Conservation (phyloP, 208 protist species). For the Trypanosoma cruzi region DNA sequence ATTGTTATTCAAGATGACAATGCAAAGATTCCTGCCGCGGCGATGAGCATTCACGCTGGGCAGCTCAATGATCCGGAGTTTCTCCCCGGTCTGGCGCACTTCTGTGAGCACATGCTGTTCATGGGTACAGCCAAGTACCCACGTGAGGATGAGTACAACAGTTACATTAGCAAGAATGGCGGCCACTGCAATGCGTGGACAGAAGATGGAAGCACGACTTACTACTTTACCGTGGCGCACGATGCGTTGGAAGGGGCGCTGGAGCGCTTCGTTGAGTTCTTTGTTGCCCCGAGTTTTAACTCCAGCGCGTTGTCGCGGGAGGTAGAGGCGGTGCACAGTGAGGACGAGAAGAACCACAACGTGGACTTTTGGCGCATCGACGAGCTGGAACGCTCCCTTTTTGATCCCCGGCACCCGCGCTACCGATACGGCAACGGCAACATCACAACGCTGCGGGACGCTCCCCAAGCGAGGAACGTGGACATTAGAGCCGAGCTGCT, state of each 20-base stretch:
- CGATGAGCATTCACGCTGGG: slow-evolving; percentile 79
- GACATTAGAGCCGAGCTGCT: slow-evolving; percentile 68
- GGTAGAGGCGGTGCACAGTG: slow-evolving; percentile 93
- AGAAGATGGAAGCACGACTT: slow-evolving; percentile 69
- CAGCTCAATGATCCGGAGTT: slow-evolving; percentile 63
- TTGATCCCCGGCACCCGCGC: slow-evolving; percentile 66
- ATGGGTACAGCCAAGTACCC: slow-evolving; percentile 94
- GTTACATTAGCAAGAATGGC: slow-evolving; percentile 67
- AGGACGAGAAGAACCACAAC: slow-evolving; percentile 93
- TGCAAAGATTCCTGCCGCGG: slow-evolving; percentile 55
- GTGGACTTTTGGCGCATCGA: slow-evolving; percentile 81
- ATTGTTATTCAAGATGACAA: slow-evolving; percentile 74
- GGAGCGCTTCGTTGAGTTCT: slow-evolving; percentile 95
- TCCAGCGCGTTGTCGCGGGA: slow-evolving; percentile 76
- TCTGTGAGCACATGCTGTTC: slow-evolving; percentile 96
- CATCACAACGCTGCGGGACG: slow-evolving; percentile 71
- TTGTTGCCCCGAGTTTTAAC: slow-evolving; percentile 91
- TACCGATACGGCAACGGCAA: slow-evolving; percentile 91
- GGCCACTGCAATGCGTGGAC: slow-evolving; percentile 92
- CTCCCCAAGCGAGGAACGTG: slow-evolving; percentile 47
- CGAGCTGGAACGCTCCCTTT: slow-evolving; percentile 64
- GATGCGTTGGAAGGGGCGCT: slow-evolving; percentile 77
- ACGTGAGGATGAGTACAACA: slow-evolving; percentile 84
- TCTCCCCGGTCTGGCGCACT: slow-evolving; percentile 89
- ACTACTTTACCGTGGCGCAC: slow-evolving; percentile 86